phyloP scores from a whole-genome alignment of 2,329 filamentous ascomycete genomes.

The Penicillium capsulatum region DNA sequence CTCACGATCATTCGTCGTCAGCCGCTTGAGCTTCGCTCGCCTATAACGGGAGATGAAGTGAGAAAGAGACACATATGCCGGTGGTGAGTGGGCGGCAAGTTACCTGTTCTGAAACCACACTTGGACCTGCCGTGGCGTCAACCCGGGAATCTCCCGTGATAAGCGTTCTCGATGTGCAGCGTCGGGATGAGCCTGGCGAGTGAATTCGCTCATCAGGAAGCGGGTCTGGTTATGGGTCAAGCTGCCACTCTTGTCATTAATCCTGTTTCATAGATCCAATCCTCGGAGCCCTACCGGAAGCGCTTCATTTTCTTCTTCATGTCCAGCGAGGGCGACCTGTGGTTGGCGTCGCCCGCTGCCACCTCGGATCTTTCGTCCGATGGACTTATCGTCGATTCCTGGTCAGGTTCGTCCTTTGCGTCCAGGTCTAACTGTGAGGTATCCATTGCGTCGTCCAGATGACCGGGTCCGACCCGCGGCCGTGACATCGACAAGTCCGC shows the following conservation, averaged over 20 bases:
- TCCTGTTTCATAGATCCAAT: neutral
- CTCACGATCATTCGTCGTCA: slow-evolving; percentile 59
- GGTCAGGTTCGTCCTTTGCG: slow-evolving; percentile 15
- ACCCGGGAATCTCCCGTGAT: slow-evolving; percentile 81
- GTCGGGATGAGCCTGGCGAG: slow-evolving; percentile 89
- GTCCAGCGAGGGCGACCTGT: slow-evolving; percentile 28
- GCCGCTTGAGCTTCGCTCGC: slow-evolving; percentile 58
- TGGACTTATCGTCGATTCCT: slow-evolving; percentile 23
- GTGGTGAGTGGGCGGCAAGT: slow-evolving; percentile 22
- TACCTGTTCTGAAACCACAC: slow-evolving; percentile 99
- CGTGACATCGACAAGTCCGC: slow-evolving; percentile 15
- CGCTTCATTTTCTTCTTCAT: slow-evolving; percentile 43
- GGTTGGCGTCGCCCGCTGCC: slow-evolving; percentile 26
- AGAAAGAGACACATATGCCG: slow-evolving; percentile 5
- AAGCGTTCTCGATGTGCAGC: slow-evolving; percentile 83
- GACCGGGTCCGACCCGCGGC: slow-evolving; percentile 14
- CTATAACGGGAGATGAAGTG: slow-evolving; percentile 32
- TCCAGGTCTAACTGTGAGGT: slow-evolving; percentile 14
- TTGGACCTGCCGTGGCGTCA: slow-evolving; percentile 89
- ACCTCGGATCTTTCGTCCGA: slow-evolving; percentile 29
- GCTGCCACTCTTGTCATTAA: slow-evolving; percentile 44
- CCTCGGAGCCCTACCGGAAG: slow-evolving; percentile 33
- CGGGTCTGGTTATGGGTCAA: slow-evolving; percentile 96
- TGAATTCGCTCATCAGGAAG: slow-evolving; percentile 95
- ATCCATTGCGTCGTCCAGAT: slow-evolving; percentile 11